Percentiles rank a stretch among this genome's conserved stretches.
phyloP scores from a whole-genome alignment of 495 filamentous ascomycete species.

The Lepraria neglecta region DNA sequence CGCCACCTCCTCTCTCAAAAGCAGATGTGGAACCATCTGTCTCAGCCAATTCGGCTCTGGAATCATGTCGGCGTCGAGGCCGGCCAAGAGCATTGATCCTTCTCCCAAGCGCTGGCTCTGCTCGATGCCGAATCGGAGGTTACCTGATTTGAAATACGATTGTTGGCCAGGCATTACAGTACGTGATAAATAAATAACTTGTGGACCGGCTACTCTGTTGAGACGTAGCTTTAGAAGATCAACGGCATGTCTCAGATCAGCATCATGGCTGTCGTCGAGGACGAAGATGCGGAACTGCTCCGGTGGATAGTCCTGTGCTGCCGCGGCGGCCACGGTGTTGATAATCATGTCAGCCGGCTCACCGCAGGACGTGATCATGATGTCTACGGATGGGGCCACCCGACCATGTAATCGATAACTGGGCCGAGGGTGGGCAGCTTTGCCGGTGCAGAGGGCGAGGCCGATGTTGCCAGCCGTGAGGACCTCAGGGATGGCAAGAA shows the following conservation, averaged over 20 bases:
- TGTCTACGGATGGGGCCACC: conserved; percentile 44
- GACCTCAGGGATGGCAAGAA: not conserved
- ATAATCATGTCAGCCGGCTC: conserved; percentile 47
- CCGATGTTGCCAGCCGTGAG: not conserved
- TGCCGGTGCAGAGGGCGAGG: not conserved
- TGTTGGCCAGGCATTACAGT: conserved; percentile 40
- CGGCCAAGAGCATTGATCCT: conserved; percentile 43
- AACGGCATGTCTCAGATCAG: no score
- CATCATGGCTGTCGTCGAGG: conserved; percentile 44
- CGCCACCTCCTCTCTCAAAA: conserved; percentile 42
- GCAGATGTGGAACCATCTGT: conserved; percentile 42
- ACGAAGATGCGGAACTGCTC: conserved; percentile 46
- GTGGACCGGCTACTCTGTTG: no score
- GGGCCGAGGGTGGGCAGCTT: not conserved
- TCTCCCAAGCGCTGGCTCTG: conserved; percentile 32
- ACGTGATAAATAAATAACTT: conserved; percentile 43
- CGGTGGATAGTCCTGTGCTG: conserved; percentile 44
- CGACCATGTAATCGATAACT: conserved; percentile 33
- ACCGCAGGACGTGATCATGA: conserved; percentile 46
- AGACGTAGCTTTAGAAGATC: no score
- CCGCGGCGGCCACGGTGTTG: conserved; percentile 46
- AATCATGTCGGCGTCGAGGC: conserved; percentile 54
- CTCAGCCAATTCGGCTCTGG: conserved; percentile 47
- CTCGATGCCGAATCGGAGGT: conserved; percentile 45
- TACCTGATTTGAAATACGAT: conserved; percentile 51